Evolutionary conservation across 176 grass and related monocot species (phyloP).

Genomic region (Areca catechu): DNA sequence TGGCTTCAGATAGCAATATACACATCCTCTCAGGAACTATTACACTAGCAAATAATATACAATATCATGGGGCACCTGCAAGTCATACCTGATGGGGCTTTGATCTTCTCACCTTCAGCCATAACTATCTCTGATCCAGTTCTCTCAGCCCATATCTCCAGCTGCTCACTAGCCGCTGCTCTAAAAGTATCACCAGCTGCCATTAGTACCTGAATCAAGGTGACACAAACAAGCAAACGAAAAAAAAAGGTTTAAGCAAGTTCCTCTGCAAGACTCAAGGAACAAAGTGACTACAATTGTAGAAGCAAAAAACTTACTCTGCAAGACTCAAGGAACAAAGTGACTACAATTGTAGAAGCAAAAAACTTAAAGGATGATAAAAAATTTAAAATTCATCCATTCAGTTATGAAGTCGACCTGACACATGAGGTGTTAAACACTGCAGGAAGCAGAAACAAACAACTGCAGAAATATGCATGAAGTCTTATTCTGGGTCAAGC

Average conservation of each 20-base stretch:
- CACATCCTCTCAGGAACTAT: too few relatives aligned
- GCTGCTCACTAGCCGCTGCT: constrained; percentile 90
- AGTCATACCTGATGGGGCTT: constrained; percentile 56
- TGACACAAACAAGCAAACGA: neutral
- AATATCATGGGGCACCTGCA: constrained; percentile 7
- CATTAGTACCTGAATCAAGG: constrained; percentile 66
- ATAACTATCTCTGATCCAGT: constrained; percentile 80
- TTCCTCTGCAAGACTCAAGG: neutral
- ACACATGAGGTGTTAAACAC: too few relatives aligned
- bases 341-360: too few relatives aligned
- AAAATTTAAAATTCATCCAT: neutral
- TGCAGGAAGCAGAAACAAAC: too few relatives aligned
- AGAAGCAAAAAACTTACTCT: neutral
- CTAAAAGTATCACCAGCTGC: constrained; percentile 93
- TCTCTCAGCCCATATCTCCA: constrained; percentile 95
- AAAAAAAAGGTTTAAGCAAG: neutral
- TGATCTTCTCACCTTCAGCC: constrained; percentile 60
- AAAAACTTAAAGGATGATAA: neutral
- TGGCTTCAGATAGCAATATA: constrained; percentile 42
- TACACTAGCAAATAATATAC: too few relatives aligned
- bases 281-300: too few relatives aligned
- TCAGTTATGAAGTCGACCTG: neutral
- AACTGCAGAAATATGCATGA: too few relatives aligned
- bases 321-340: neutral
- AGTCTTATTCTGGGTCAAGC: too few relatives aligned